These are phyloP conservation scores for Lasiosphaeria ovina DNA, from an alignment of 495 filamentous ascomycete species.

Conservation along the genomic window DNA sequence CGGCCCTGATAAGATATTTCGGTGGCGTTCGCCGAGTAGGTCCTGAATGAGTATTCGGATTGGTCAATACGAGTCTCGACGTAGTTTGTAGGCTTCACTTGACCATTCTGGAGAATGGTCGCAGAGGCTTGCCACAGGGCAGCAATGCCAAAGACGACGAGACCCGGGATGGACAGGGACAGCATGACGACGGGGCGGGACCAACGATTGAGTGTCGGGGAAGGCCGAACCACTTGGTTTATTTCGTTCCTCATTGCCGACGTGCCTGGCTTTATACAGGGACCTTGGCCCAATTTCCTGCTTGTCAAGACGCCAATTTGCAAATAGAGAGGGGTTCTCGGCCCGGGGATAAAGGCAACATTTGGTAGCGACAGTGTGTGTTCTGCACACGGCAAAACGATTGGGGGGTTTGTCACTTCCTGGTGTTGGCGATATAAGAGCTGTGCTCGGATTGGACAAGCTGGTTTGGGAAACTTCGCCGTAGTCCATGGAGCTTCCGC, in stretches of 20 bases:
- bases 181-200: slow-evolving; percentile 13
- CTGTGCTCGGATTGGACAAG: too few relatives aligned
- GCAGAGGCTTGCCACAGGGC: slow-evolving; percentile 25
- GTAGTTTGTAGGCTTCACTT: slow-evolving; percentile 47
- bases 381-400: too few relatives aligned
- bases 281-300: neutral
- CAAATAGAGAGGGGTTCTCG: too few relatives aligned
- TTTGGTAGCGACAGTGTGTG: too few relatives aligned
- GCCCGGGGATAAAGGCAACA: too few relatives aligned
- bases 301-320: neutral
- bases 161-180: slow-evolving; percentile 9
- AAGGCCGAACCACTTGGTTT: neutral
- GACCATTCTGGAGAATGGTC: slow-evolving; percentile 65
- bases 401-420: too few relatives aligned
- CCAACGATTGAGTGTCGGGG: neutral
- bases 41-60: slow-evolving; percentile 38
- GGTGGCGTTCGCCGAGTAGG: slow-evolving; percentile 52
- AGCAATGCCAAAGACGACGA: slow-evolving; percentile 29
- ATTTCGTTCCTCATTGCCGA: neutral
- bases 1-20: slow-evolving; percentile 70
- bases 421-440: too few relatives aligned
- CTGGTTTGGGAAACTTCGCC: too few relatives aligned
- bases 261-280: neutral
- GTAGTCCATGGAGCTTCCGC: too few relatives aligned
- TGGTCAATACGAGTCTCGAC: slow-evolving; percentile 47